Percentiles rank a stretch among this genome's conserved stretches.
Conservation (phyloP, 441 rosid species). For the Theobroma grandiflorum region DNA sequence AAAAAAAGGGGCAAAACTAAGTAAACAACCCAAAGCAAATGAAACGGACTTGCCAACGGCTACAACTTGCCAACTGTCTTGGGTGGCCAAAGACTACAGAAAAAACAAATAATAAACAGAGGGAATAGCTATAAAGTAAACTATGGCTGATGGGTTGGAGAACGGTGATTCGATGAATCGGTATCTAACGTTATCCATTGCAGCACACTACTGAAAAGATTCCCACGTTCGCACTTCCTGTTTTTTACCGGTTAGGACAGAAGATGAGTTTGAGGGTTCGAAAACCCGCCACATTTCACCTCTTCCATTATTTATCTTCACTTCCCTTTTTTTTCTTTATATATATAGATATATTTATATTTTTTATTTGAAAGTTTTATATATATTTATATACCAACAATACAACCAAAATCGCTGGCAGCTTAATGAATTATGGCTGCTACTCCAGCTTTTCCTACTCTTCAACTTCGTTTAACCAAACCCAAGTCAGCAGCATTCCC, state of each 20-base stretch:
- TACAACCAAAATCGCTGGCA: neutral
- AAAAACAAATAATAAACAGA: too few species aligned
- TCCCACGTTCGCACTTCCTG: neutral
- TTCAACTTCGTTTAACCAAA: slow-evolving; percentile 30
- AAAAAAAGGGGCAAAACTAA: too few species aligned
- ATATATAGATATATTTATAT: neutral
- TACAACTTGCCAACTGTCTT: too few species aligned
- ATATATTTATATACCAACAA: neutral
- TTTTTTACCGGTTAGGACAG: neutral
- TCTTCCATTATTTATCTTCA: neutral
- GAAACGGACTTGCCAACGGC: too few species aligned
- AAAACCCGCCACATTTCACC: slow-evolving; percentile 9
- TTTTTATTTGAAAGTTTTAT: neutral
- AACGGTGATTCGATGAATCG: neutral
- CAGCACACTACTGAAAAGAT: neutral
- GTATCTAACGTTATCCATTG: neutral
- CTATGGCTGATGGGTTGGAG: neutral
- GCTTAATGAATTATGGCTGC: slow-evolving; percentile 40
- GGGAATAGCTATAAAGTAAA: too few species aligned
- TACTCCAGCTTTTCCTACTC: slow-evolving; percentile 40
- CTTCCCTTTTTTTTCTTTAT: neutral
- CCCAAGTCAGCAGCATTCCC: slow-evolving; percentile 30
- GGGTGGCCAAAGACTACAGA: too few species aligned
- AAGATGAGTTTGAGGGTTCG: neutral
- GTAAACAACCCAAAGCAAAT: too few species aligned